phyloP scores from a whole-genome alignment of 495 filamentous ascomycete species.

The Talaromyces proteolyticus region DNA sequence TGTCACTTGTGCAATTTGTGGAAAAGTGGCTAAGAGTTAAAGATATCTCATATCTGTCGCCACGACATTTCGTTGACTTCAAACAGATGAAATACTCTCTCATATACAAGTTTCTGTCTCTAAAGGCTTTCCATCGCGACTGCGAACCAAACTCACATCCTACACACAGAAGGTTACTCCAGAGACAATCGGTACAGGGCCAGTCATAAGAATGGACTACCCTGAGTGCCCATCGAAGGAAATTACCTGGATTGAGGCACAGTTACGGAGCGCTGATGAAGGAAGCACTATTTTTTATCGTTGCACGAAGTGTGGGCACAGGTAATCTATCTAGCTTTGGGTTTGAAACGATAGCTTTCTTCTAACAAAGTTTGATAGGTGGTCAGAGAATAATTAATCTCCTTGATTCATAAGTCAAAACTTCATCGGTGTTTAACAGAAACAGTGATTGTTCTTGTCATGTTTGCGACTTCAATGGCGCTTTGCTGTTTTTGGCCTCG shows the following conservation, averaged over 20 bases:
- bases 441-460: too few species aligned
- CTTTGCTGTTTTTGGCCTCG: too few species aligned
- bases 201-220: slow-evolving; percentile 58
- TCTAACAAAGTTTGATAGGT: background rate
- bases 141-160: slow-evolving; percentile 62
- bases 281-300: slow-evolving; percentile 74
- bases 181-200: slow-evolving; percentile 63
- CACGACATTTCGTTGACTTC: background rate
- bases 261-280: slow-evolving; percentile 78
- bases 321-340: slow-evolving; percentile 40
- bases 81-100: background rate
- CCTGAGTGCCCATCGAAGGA: slow-evolving; percentile 66
- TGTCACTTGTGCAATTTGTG: slow-evolving; percentile 67
- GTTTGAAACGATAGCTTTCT: background rate
- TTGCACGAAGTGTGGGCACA: slow-evolving; percentile 63
- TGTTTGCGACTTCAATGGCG: too few species aligned
- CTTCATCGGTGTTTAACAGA: too few species aligned
- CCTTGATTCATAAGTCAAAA: too few species aligned
- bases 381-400: slow-evolving; percentile 10
- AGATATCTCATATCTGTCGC: background rate
- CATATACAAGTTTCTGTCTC: slow-evolving; percentile 53
- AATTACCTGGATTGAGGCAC: slow-evolving; percentile 67
- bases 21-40: slow-evolving; percentile 63
- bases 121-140: slow-evolving; percentile 68
- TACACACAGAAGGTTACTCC: slow-evolving; percentile 65